phyloP scores from a whole-genome alignment of 108 stramenopile species.

The Parietichytrium sp. region DNA sequence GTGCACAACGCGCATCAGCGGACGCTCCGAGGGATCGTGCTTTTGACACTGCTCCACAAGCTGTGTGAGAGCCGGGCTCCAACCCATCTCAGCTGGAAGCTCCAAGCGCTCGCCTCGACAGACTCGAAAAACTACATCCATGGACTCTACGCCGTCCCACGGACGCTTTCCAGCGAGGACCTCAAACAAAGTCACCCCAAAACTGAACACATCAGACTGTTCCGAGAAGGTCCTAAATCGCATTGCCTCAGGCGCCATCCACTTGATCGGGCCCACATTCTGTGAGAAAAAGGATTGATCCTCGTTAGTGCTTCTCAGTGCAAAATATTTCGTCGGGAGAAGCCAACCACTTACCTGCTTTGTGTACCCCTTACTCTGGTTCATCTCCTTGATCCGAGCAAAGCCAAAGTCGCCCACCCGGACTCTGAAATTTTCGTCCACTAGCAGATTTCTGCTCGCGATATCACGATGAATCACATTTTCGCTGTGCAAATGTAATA shows the following conservation, averaged over 20 bases:
- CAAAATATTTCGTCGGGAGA: no score
- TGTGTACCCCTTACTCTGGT: slow-evolving; percentile 43
- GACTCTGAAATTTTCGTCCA: slow-evolving; percentile 43
- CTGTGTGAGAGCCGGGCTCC: neutral
- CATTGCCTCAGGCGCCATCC: slow-evolving; percentile 54
- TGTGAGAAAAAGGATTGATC: no score
- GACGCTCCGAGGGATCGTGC: neutral
- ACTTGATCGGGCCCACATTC: slow-evolving; percentile 46
- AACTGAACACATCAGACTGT: slow-evolving; percentile 46
- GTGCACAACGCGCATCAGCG: slow-evolving; percentile 4
- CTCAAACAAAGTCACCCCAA: slow-evolving; percentile 49
- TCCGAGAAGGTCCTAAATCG: neutral
- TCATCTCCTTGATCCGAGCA: slow-evolving; percentile 47
- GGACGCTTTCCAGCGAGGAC: slow-evolving; percentile 42
- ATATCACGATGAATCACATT: slow-evolving; percentile 54
- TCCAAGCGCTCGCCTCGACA: slow-evolving; percentile 41
- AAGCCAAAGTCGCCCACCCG: slow-evolving; percentile 53
- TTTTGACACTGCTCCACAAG: slow-evolving; percentile 11
- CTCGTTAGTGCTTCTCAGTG: no score
- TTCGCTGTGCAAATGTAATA: slow-evolving; percentile 41
- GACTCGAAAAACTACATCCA: slow-evolving; percentile 41
- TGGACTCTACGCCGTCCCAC: slow-evolving; percentile 46
- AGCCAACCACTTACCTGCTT: no score
- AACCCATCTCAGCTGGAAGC: slow-evolving; percentile 39
- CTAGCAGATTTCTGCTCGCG: slow-evolving; percentile 52